A percentile compares a stretch with the other conserved stretches of the same genome.
These are phyloP conservation scores for Phytophthora crassamura DNA, from an alignment of 352 stramenopile genomes.

Conservation along the genomic window DNA sequence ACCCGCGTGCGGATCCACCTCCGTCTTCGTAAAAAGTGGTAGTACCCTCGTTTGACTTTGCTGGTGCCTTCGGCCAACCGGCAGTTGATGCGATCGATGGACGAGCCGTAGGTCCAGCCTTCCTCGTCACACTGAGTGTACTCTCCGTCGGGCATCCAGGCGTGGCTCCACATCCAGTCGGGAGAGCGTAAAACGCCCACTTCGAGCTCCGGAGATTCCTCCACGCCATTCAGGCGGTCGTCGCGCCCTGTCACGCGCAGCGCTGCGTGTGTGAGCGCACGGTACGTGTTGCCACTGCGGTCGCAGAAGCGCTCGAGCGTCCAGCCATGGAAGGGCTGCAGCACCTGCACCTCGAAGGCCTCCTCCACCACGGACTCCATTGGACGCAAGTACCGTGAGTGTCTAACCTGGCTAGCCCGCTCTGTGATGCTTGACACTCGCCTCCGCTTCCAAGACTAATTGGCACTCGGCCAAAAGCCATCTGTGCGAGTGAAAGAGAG, in stretches of 20 bases:
- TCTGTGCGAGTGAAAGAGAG: conserved; percentile 31
- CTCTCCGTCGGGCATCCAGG: conserved; percentile 74
- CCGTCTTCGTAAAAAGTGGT: conserved; percentile 79
- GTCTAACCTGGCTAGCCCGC: not conserved
- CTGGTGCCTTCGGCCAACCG: conserved; percentile 78
- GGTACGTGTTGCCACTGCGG: conserved; percentile 76
- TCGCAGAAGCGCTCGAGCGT: conserved; percentile 83
- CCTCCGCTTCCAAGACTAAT: conserved; percentile 11
- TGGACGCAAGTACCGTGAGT: not conserved
- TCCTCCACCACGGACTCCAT: conserved; percentile 85
- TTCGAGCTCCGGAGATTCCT: conserved; percentile 48
- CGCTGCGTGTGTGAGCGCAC: conserved; percentile 57
- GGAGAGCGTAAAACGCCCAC: conserved; percentile 65
- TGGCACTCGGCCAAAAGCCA: conserved; percentile 26
- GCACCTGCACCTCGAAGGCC: conserved; percentile 84
- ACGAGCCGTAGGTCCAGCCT: conserved; percentile 87
- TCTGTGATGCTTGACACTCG: not conserved
- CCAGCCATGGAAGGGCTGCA: conserved; percentile 87
- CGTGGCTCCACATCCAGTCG: conserved; percentile 88
- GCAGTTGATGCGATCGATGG: conserved; percentile 84
- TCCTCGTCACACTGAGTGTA: conserved; percentile 88
- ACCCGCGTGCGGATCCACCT: conserved; percentile 86
- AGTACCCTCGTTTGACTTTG: conserved; percentile 77
- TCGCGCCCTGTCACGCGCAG: conserved; percentile 46
- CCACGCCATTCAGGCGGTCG: conserved; percentile 61